Evolutionary conservation across 495 filamentous ascomycete species (phyloP), one percentile per base, ranked within the genome.

Genomic region (Penicillium verhagenii): DNA sequence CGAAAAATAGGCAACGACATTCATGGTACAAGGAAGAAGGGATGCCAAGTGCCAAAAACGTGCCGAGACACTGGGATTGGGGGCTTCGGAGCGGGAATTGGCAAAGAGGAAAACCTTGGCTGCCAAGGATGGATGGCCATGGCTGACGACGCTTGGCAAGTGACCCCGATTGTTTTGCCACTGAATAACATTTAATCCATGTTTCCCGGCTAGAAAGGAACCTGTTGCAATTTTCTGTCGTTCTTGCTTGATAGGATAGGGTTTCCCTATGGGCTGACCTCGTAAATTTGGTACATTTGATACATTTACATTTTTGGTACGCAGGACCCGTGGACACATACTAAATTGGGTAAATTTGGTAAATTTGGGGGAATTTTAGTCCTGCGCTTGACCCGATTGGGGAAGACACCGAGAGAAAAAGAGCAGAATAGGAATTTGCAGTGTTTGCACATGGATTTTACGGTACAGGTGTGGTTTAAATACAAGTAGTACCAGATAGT

Each of bases 101-200:
- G 62, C 62, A 62, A 59, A 59, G 58, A 65, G 64, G 62, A 59
- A 65, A 60, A 44, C 57, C 64, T 67, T 67, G 64, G 64, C 64
- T 67, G 64, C 64, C 61, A 67, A 67, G 64, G 65, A 38, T 38
- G 50, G 31, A 57, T 53, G n/a, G 58, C 58, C 58, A 58, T 52
- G 47, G 55, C 53, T 56, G 20, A 48, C 33, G 44, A 48, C 39
- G 28, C 64, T 64, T 65, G 64, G 64, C 64, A 31, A 10, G 44
- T 19, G 18, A 13, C 25, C 11, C 45, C 24, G 14, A 48, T 26
- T 48, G 24, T 26, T 11, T 26, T 45, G 11, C 42, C 42, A 21
- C 2, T 13, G 13, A 45, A n/a, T 18, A 13, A 21, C n/a, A 4
- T 13, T 8, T 16, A 5, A 24, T 24, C 42, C 21, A 13, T 6